A percentile compares a stretch with the other conserved stretches of the same genome.
phyloP scores from a whole-genome alignment of 345 rosid species.

The Ricinus communis region DNA sequence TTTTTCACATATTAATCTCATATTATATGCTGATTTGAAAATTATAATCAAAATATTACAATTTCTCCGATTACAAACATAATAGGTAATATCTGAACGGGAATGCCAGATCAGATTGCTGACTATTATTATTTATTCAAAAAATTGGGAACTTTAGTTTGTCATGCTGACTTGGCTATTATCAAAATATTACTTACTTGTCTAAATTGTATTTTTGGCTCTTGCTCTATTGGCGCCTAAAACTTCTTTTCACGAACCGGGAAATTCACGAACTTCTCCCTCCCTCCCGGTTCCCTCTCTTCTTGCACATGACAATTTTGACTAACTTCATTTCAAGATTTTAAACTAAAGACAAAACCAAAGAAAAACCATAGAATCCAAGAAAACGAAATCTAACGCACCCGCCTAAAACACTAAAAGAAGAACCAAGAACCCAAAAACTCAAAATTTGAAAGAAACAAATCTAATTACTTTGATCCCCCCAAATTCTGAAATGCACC shows the following conservation, averaged over 20 bases:
- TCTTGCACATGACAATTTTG: neutral
- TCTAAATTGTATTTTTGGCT: no score
- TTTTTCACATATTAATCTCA: no score
- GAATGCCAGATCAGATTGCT: no score
- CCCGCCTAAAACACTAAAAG: no score
- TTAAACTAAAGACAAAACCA: neutral
- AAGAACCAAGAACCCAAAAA: neutral
- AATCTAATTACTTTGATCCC: neutral
- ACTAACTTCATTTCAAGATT: neutral
- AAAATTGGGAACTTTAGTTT: neutral
- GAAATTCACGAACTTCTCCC: no score
- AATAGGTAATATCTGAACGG: no score
- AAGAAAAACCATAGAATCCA: no score
- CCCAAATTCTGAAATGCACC: neutral
- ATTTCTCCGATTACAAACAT: no score
- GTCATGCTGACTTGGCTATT: neutral
- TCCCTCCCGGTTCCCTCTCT: neutral
- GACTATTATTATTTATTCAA: no score
- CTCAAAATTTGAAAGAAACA: neutral
- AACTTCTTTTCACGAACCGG: neutral
- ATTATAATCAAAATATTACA: no score
- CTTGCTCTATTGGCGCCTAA: neutral
- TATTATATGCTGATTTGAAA: no score
- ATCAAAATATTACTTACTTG: no score
- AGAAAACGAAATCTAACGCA: neutral